These are phyloP conservation scores for Xylaria acuta DNA, from an alignment of 495 filamentous ascomycete species.

Conservation along the genomic window DNA sequence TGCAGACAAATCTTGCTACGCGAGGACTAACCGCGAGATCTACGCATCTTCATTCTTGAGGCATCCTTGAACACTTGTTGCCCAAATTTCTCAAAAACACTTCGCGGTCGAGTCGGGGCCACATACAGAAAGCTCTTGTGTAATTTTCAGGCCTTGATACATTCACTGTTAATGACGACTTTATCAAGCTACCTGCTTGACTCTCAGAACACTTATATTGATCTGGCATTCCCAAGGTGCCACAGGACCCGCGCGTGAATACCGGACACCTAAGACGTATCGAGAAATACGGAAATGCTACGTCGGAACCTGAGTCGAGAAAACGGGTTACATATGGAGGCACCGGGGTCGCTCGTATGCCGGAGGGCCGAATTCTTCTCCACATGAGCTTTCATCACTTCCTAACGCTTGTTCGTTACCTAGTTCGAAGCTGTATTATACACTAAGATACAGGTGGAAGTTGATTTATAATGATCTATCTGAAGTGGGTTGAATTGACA, in stretches of 20 bases:
- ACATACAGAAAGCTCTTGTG: background rate
- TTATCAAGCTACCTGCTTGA: background rate
- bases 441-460: too few relatives aligned
- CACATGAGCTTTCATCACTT: background rate
- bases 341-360: background rate
- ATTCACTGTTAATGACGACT: background rate
- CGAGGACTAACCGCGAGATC: background rate
- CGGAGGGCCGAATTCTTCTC: background rate
- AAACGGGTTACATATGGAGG: background rate
- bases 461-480: background rate
- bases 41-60: background rate
- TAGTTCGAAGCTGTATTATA: too few relatives aligned
- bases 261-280: background rate
- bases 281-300: background rate
- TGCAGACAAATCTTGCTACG: background rate
- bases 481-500: background rate
- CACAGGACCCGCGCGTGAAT: background rate
- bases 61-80: too few relatives aligned
- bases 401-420: background rate
- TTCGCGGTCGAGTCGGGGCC: background rate
- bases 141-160: background rate
- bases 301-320: background rate
- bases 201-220: background rate
- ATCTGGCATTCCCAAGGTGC: background rate
- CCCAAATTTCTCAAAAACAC: background rate